Percentiles rank a stretch among this genome's conserved stretches.
Evolutionary conservation across 2,329 filamentous ascomycete species (phyloP).

Genomic region (Ophiostoma novo-ulmi): DNA sequence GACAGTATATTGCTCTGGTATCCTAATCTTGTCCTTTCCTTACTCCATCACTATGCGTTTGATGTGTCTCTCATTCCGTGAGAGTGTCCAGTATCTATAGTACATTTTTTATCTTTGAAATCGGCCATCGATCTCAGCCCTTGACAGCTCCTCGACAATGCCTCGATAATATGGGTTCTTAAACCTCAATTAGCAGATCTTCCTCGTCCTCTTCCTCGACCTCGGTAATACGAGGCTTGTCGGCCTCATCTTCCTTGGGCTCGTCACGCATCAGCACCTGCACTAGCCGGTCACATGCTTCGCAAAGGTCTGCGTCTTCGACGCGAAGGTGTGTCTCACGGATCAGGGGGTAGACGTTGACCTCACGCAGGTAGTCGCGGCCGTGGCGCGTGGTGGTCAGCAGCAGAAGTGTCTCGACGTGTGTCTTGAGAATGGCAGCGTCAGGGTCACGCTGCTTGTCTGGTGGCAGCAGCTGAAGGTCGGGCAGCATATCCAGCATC

Average conservation of each 20-base stretch:
- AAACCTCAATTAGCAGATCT: slow-evolving; percentile 50
- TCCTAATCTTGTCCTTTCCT: not conserved
- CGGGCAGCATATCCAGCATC: slow-evolving; percentile 76
- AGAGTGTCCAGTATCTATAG: not conserved
- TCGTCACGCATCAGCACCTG: slow-evolving; percentile 80
- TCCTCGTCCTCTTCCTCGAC: slow-evolving; percentile 47
- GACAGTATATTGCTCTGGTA: not conserved
- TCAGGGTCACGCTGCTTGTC: slow-evolving; percentile 85
- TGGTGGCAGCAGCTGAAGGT: slow-evolving; percentile 80
- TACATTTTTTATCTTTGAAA: not conserved
- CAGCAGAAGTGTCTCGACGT: slow-evolving; percentile 81
- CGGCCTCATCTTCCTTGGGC: slow-evolving; percentile 39
- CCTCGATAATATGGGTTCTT: not conserved
- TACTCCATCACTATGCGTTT: not conserved
- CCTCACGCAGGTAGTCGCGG: slow-evolving; percentile 65
- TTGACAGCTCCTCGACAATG: not conserved
- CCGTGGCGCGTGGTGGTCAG: slow-evolving; percentile 73
- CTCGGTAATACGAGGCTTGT: slow-evolving; percentile 40
- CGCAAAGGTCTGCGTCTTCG: slow-evolving; percentile 71
- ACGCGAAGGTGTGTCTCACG: slow-evolving; percentile 77
- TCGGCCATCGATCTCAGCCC: not conserved
- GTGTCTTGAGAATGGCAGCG: slow-evolving; percentile 70
- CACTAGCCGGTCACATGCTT: slow-evolving; percentile 83
- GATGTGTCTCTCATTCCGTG: not conserved
- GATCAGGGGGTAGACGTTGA: slow-evolving; percentile 85